Evolutionary conservation across 768 basidiomycete genomes (phyloP), one percentile per base, ranked within the genome.

Genomic region (Pulveroboletus sp.): DNA sequence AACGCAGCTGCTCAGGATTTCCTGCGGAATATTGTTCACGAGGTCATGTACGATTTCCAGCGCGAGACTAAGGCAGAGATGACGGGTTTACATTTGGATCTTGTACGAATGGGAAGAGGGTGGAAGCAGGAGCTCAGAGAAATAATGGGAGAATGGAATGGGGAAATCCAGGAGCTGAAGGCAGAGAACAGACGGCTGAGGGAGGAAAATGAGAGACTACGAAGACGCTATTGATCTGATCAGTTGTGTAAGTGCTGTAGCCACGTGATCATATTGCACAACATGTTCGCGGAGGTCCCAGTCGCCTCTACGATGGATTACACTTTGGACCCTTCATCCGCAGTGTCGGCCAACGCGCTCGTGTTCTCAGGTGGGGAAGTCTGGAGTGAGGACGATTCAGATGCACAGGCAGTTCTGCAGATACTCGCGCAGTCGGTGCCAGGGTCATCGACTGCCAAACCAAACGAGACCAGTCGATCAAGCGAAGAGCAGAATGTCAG

Each of bases 41-140:
- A 89, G 47, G 83, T 81, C 50, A 80, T 89, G 80, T 79, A 75
- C 55, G 87, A 89, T 55, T 85, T 80, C 59, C 83, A 82, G 62
- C 73, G 75, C 54, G 85, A 89, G 63, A 82, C 79, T 21, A 76
- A 78, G 58, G 73, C 78, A n/a, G 83, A 88, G 72, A 79, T 89
- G 76, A 76, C 78, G 63, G 85, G 84, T 2, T 69, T 89, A 49
- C 88, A 90, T 66, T 59, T 90, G 52, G 87, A 90, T 60, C 60
- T 89, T 49, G 71, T 90, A 32, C 73, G 78, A 49, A 82, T 88
- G 82, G 84, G 86, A 2, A 69, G 83, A 31, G 76, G 76, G 24
- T 86, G 83, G 85, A 80, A 79, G 66, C 73, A 66, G 43, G 86
- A 88, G 64, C 69, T 89, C 61, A 71, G 80, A 46, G 73, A 71